phyloP scores from a whole-genome alignment of 129 eudicot species.

The Gnaphalium uliginosum region DNA sequence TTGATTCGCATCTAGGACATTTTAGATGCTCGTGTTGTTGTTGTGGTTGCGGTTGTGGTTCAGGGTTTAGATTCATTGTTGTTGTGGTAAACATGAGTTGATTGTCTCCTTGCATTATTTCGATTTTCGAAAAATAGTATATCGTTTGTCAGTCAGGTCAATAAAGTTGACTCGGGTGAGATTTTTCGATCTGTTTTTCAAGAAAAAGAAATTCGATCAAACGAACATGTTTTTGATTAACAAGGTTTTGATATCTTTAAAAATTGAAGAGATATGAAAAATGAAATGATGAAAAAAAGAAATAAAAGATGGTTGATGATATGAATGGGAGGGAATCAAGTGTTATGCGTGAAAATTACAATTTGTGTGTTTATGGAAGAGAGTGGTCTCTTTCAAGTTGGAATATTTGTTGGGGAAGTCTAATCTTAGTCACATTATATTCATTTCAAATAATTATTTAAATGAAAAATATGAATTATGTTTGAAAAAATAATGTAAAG shows the following conservation, averaged over 20 bases:
- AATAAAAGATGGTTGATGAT: too few relatives aligned
- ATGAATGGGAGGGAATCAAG: not conserved
- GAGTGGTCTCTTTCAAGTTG: slow-evolving; percentile 22
- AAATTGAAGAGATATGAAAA: slow-evolving; percentile 3
- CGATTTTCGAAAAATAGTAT: too few relatives aligned
- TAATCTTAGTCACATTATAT: slow-evolving; percentile 19
- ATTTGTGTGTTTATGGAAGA: too few relatives aligned
- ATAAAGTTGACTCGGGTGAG: not conserved
- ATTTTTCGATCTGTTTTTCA: not conserved
- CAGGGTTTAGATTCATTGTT: slow-evolving; percentile 34
- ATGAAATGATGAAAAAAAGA: not conserved
- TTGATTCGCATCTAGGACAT: slow-evolving; percentile 72
- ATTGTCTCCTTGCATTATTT: not conserved
- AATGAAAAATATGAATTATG: not conserved
- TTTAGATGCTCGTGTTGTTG: slow-evolving; percentile 44
- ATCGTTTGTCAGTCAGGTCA: not conserved
- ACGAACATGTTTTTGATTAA: not conserved
- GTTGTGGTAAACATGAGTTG: not conserved
- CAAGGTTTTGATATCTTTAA: too few relatives aligned
- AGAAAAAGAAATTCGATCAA: not conserved
- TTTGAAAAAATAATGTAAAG: too few relatives aligned
- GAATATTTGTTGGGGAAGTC: slow-evolving; percentile 17
- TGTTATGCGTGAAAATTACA: slow-evolving; percentile 39
- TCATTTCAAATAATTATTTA: not conserved
- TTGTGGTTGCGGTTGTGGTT: not conserved